Evolutionary conservation across 202 grass and related monocot genomes (phyloP).

Genomic region (Zoysia matrella): DNA sequence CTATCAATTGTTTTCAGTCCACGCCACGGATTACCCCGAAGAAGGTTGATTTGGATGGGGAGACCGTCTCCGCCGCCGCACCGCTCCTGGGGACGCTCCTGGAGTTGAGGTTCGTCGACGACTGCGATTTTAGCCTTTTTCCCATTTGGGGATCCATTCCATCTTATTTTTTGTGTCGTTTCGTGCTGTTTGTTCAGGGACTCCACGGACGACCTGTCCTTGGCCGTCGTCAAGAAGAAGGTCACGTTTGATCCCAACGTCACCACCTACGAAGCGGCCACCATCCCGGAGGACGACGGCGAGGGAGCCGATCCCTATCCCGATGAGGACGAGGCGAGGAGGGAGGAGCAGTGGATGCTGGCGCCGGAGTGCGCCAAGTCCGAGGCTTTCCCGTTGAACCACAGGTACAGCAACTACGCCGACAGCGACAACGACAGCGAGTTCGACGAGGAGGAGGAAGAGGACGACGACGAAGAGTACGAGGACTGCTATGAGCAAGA

Average conservation of each 20-base stretch:
- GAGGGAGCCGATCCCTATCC: conserved; percentile 20
- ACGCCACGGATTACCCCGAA: conserved; percentile 42
- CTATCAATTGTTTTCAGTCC: conserved; percentile 25
- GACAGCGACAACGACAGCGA: conserved; percentile 56
- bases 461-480: conserved; percentile 56
- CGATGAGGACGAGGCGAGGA: conserved; percentile 23
- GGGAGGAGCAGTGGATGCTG: conserved; percentile 43
- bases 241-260: conserved; percentile 95
- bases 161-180: not conserved
- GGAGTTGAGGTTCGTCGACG: conserved; percentile 48
- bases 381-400: conserved; percentile 71
- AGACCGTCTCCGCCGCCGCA: conserved; percentile 48
- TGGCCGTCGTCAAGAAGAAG: conserved; percentile 75
- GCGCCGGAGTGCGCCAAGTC: conserved; percentile 41
- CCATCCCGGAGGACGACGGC: conserved; percentile 50
- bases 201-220: conserved; percentile 59
- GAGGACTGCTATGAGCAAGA: conserved; percentile 49
- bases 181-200: conserved; percentile 53
- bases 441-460: conserved; percentile 64
- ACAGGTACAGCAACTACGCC: conserved; percentile 82
- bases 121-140: not conserved
- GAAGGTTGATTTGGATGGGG: conserved; percentile 56
- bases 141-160: not conserved
- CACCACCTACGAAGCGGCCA: conserved; percentile 64
- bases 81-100: conserved; percentile 54